Evolutionary conservation across 192 early-diverging fungal species (phyloP).

Genomic region (Mortierella claussenii): DNA sequence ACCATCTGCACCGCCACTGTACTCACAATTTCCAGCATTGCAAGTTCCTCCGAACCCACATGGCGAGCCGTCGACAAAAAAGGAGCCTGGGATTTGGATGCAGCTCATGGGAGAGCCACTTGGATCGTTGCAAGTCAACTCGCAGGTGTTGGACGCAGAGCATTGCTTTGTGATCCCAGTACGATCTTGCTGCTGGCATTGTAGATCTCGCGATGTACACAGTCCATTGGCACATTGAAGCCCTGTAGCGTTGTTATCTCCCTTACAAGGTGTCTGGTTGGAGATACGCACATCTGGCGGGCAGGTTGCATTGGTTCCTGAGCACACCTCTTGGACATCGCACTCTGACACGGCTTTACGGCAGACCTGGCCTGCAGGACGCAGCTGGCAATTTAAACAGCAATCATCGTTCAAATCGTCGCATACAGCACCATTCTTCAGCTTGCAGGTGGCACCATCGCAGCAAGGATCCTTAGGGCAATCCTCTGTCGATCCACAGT

Average conservation of each 20-base stretch:
- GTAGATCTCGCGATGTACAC: constrained; percentile 78
- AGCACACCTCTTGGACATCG: constrained; percentile 82
- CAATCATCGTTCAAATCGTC: constrained; percentile 86
- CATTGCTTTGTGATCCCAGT: constrained; percentile 67
- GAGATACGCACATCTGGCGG: constrained; percentile 71
- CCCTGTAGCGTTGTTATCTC: constrained; percentile 46
- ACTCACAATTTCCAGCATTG: constrained; percentile 63
- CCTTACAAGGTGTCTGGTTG: constrained; percentile 76
- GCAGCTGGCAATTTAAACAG: constrained; percentile 77
- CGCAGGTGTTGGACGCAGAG: constrained; percentile 65
- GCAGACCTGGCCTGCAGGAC: constrained; percentile 69
- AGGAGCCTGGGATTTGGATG: constrained; percentile 52
- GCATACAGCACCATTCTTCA: constrained; percentile 80
- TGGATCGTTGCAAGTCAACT: constrained; percentile 72
- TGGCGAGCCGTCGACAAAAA: constrained; percentile 75
- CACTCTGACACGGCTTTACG: constrained; percentile 81
- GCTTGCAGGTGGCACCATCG: constrained; percentile 80
- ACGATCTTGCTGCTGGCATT: constrained; percentile 67
- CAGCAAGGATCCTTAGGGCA: constrained; percentile 88
- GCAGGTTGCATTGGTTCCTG: constrained; percentile 76
- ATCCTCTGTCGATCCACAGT: constrained; percentile 78
- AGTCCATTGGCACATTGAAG: constrained; percentile 75
- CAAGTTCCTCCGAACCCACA: constrained; percentile 76
- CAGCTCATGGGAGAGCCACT: constrained; percentile 25
- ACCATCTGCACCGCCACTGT: constrained; percentile 32